Conservation (phyloP, 805 yeast genomes). For the Hanseniaspora lindneri region DNA sequence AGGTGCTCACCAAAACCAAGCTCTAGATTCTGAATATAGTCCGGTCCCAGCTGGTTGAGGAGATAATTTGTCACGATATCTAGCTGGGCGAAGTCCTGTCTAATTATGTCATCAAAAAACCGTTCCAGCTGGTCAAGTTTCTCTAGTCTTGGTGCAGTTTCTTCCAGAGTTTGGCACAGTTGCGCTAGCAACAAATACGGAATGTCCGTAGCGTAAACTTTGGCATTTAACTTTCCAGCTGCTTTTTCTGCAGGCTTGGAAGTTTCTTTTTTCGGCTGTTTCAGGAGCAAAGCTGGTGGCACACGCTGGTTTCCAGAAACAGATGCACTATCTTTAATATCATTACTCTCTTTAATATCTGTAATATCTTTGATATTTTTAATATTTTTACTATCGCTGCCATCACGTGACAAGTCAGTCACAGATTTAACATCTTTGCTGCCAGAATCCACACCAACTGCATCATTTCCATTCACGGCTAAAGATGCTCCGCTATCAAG, state of each 20-base stretch:
- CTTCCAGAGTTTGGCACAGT: conserved; percentile 66
- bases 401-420: no score
- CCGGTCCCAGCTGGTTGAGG: conserved; percentile 87
- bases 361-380: no score
- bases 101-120: conserved; percentile 54
- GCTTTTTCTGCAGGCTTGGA: background rate
- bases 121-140: conserved; percentile 65
- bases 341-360: no score
- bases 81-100: conserved; percentile 42
- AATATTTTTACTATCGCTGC: no score
- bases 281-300: background rate
- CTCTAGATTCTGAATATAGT: conserved; percentile 79
- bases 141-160: conserved; percentile 70
- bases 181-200: conserved; percentile 37
- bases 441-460: no score
- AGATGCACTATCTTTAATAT: no score
- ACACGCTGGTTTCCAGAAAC: no score
- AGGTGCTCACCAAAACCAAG: conserved; percentile 87
- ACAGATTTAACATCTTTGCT: no score
- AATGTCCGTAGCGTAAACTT: conserved; percentile 16
- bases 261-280: background rate
- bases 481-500: no score
- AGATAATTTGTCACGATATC: conserved; percentile 68
- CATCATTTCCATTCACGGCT: no score
- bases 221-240: background rate